A percentile compares a stretch with the other conserved stretches of the same genome.
These are phyloP conservation scores for Asclepias syriaca DNA, from an alignment of 257 asterid species.

Conservation along the genomic window DNA sequence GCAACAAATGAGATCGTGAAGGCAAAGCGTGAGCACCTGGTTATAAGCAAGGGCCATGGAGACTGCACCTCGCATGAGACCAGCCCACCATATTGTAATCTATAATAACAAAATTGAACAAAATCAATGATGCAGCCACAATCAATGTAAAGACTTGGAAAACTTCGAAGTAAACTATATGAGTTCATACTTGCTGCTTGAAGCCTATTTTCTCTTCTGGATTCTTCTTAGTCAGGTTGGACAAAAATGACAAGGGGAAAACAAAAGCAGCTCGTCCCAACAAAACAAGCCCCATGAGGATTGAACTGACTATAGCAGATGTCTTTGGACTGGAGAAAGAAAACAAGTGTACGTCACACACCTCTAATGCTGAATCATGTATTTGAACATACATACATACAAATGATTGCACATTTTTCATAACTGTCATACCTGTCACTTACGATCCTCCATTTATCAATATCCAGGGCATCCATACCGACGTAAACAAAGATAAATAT, in stretches of 20 bases:
- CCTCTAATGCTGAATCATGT: neutral
- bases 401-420: conserved; percentile 5
- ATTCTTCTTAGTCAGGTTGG: conserved; percentile 79
- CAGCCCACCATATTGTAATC: conserved; percentile 98
- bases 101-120: conserved; percentile 26
- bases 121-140: conserved; percentile 4
- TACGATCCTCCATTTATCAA: conserved; percentile 86
- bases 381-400: neutral
- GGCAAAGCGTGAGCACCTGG: conserved; percentile 45
- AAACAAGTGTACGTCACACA: conserved; percentile 1
- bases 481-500: conserved; percentile 90
- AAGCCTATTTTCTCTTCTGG: conserved; percentile 54
- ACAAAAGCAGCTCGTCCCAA: conserved; percentile 95
- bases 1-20: neutral
- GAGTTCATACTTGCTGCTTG: conserved; percentile 64
- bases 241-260: conserved; percentile 78
- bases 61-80: conserved; percentile 99
- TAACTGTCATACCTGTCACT: conserved; percentile 55
- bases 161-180: conserved; percentile 7
- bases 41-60: conserved; percentile 99
- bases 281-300: conserved; percentile 77
- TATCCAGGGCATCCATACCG: conserved; percentile 98
- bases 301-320: conserved; percentile 65
- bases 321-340: conserved; percentile 56
- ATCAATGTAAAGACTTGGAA: neutral